Evolutionary conservation across 2,329 filamentous ascomycete genomes (phyloP).

Genomic region (Penicillium janthinellum): DNA sequence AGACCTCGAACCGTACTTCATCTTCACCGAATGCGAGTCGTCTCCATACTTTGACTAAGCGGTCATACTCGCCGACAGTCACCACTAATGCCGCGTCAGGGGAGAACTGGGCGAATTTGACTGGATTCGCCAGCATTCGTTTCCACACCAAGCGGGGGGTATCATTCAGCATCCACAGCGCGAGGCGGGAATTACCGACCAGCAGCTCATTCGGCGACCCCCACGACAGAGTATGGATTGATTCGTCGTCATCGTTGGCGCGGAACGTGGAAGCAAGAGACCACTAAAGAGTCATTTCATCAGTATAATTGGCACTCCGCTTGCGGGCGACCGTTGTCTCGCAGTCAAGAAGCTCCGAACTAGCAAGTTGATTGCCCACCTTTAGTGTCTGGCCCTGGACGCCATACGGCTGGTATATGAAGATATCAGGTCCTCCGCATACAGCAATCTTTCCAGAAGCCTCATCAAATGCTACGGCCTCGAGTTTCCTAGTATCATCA

Average conservation of each 20-base stretch:
- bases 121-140: conserved; percentile 70
- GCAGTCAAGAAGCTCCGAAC: conserved; percentile 13
- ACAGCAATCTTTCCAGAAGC: conserved; percentile 81
- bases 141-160: conserved; percentile 65
- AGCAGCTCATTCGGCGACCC: conserved; percentile 82
- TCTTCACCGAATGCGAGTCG: conserved; percentile 79
- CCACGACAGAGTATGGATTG: conserved; percentile 74
- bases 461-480: conserved; percentile 80
- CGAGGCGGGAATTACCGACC: conserved; percentile 69
- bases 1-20: conserved; percentile 84
- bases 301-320: background rate
- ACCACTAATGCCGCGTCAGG: conserved; percentile 87
- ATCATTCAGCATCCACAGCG: conserved; percentile 65
- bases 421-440: conserved; percentile 66
- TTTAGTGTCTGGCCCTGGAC: conserved; percentile 71
- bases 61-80: conserved; percentile 74
- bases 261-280: conserved; percentile 57
- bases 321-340: background rate
- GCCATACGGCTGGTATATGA: conserved; percentile 76
- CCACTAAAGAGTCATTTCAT: conserved; percentile 48
- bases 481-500: conserved; percentile 68
- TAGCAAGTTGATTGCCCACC: conserved; percentile 52
- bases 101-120: conserved; percentile 75
- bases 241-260: conserved; percentile 47
- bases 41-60: conserved; percentile 90